Conservation (phyloP, 1,284 basidiomycete genomes). For the Grifola frondosa region DNA sequence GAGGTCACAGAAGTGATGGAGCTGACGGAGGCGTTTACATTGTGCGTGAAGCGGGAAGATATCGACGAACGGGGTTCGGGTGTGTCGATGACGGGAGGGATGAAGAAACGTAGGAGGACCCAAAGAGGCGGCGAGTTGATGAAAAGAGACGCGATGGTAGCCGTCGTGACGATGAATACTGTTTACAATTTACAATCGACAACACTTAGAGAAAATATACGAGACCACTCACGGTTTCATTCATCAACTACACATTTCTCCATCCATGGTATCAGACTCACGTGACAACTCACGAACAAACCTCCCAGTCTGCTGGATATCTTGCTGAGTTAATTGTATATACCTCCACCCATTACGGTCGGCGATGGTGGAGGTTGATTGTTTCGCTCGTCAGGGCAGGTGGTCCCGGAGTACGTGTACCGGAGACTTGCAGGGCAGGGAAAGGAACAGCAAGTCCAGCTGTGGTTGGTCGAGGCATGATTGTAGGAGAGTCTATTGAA, state of each 20-base stretch:
- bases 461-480: constrained; percentile 19
- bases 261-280: constrained; percentile 95
- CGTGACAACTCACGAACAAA: constrained; percentile 89
- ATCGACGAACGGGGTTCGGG: constrained; percentile 39
- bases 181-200: constrained; percentile 3
- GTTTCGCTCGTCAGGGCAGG: constrained; percentile 12
- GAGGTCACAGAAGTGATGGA: constrained; percentile 32
- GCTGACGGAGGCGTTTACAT: constrained; percentile 34
- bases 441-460: constrained; percentile 8
- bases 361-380: constrained; percentile 10
- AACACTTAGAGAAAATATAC: constrained; percentile 4
- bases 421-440: constrained; percentile 13
- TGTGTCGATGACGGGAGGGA: constrained; percentile 39
- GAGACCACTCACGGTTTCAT: constrained; percentile 78
- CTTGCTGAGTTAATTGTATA: constrained; percentile 59
- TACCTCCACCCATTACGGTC: constrained; percentile 12
- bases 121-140: constrained; percentile 91
- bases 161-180: constrained; percentile 82
- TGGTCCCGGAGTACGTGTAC: constrained; percentile 20
- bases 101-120: constrained; percentile 52
- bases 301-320: constrained; percentile 78
- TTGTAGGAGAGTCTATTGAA: constrained; percentile 27
- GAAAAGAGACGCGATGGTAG: constrained; percentile 80
- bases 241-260: constrained; percentile 93
- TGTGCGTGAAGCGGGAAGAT: constrained; percentile 43